Evolutionary conservation across 2,329 filamentous ascomycete genomes (phyloP).

Genomic region (Ceratocystis alfenasii): DNA sequence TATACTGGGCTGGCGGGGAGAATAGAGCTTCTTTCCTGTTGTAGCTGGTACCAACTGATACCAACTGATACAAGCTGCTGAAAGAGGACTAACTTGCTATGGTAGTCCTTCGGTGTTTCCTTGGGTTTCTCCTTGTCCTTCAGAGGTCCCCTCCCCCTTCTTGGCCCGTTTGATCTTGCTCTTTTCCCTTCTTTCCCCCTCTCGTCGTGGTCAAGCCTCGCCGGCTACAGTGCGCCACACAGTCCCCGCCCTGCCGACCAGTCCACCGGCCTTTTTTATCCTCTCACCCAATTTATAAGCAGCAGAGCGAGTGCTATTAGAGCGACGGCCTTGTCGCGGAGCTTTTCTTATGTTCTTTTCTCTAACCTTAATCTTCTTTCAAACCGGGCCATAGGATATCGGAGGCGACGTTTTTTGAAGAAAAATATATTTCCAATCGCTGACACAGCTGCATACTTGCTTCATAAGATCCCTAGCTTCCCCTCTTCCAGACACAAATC

Average conservation of each 20-base stretch:
- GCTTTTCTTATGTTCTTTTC: background rate
- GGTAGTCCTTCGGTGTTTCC: no score
- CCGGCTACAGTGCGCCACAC: constrained; percentile 10
- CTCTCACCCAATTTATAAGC: background rate
- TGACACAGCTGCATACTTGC: no score
- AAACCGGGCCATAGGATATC: background rate
- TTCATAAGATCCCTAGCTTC: no score
- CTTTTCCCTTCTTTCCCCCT: background rate
- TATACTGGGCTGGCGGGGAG: constrained; percentile 23
- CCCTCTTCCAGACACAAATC: background rate
- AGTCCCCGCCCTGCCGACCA: background rate
- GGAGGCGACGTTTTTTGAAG: no score
- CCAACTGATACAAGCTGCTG: background rate
- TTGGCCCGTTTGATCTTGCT: background rate
- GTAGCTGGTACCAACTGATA: background rate
- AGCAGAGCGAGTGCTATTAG: background rate
- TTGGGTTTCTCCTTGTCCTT: background rate
- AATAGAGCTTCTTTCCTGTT: constrained; percentile 10
- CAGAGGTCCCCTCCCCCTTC: background rate
- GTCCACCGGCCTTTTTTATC: background rate
- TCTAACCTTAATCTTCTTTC: background rate
- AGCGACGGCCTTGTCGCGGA: no score
- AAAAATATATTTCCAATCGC: no score
- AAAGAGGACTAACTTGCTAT: no score
- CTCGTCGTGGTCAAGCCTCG: background rate